Conservation (phyloP, 768 basidiomycete species). For the Russula emetica region DNA sequence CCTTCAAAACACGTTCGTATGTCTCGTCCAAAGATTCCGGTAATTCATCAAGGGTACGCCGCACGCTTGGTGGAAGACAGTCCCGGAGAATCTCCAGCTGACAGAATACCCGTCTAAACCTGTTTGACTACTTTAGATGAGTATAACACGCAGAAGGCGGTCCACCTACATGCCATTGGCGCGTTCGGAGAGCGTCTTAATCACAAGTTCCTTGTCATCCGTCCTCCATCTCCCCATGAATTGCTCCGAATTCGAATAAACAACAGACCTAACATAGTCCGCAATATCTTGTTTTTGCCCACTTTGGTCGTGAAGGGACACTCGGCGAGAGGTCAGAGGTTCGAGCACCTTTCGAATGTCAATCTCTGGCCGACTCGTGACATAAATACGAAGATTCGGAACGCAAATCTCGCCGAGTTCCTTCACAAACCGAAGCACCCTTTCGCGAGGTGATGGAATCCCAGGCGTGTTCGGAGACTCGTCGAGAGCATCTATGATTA, state of each 20-base stretch:
- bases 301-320: neutral
- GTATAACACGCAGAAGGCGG: neutral
- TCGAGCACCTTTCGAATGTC: neutral
- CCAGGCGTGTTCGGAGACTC: neutral
- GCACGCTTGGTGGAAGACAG: neutral
- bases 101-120: neutral
- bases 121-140: neutral
- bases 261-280: neutral
- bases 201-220: neutral
- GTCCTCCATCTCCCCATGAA: neutral
- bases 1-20: neutral
- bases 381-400: neutral
- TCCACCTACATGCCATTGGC: neutral
- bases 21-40: neutral
- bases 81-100: neutral
- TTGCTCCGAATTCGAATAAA: neutral
- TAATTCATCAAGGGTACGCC: neutral
- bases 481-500: conserved; percentile 5
- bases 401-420: neutral
- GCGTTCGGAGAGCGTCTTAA: neutral
- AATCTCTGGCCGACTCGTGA: neutral
- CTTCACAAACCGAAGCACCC: neutral
- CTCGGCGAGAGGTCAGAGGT: neutral
- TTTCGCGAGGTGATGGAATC: neutral
- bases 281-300: neutral